These are phyloP conservation scores for Termitomyces heimii DNA, from an alignment of 768 basidiomycete species.

Conservation along the genomic window DNA sequence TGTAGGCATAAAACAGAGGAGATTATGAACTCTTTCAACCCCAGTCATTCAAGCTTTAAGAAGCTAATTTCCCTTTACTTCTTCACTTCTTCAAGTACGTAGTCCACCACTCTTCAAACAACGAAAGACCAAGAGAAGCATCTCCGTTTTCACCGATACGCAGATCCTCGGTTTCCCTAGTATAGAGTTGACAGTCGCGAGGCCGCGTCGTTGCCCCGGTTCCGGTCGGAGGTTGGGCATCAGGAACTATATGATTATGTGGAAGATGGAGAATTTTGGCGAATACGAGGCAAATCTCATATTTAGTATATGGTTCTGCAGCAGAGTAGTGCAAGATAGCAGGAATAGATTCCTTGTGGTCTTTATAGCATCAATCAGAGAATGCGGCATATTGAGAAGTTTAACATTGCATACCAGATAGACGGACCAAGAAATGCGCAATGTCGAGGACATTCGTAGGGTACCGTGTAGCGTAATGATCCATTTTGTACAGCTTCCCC, in stretches of 20 bases:
- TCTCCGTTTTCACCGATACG: slow-evolving; percentile 24
- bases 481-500: slow-evolving; percentile 91
- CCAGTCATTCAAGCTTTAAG: background rate
- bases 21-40: background rate
- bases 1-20: background rate
- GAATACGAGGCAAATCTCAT: slow-evolving; percentile 83
- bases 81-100: slow-evolving; percentile 33
- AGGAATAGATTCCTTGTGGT: slow-evolving; percentile 43
- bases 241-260: slow-evolving; percentile 70
- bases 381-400: background rate
- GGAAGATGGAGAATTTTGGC: slow-evolving; percentile 64
- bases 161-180: slow-evolving; percentile 67
- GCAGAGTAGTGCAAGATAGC: slow-evolving; percentile 83
- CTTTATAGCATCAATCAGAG: slow-evolving; percentile 14
- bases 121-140: slow-evolving; percentile 52
- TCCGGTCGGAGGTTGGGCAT: slow-evolving; percentile 60
- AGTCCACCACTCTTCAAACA: slow-evolving; percentile 87
- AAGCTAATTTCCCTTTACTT: background rate
- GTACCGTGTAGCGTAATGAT: slow-evolving; percentile 88
- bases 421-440: slow-evolving; percentile 74
- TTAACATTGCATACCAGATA: slow-evolving; percentile 44
- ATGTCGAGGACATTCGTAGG: slow-evolving; percentile 91
- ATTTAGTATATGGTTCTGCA: slow-evolving; percentile 83
- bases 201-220: slow-evolving; percentile 70
- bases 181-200: slow-evolving; percentile 73